Conservation (phyloP, 2,329 filamentous ascomycete species). For the Plectosphaerella cucumerina region DNA sequence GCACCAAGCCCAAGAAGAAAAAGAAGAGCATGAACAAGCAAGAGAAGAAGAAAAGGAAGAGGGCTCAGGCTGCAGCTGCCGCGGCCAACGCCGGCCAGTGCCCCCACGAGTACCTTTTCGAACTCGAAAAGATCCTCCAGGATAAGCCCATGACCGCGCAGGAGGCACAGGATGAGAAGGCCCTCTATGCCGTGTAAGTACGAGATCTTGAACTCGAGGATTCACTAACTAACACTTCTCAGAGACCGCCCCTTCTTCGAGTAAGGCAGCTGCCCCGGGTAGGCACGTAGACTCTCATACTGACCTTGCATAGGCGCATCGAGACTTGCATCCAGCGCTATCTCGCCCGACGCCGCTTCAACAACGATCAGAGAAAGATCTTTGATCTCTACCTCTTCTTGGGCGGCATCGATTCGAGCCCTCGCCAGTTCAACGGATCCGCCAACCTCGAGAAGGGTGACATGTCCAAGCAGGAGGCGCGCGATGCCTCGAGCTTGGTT, state of each 20-base stretch:
- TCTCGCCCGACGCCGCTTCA: slow-evolving; percentile 70
- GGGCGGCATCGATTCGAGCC: slow-evolving; percentile 67
- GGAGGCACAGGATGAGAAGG: slow-evolving; percentile 60
- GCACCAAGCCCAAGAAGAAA: background rate
- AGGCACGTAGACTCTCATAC: background rate
- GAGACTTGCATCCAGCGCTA: slow-evolving; percentile 82
- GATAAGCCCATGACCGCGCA: slow-evolving; percentile 71
- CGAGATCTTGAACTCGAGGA: background rate
- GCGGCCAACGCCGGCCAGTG: slow-evolving; percentile 23
- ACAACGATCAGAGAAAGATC: slow-evolving; percentile 53
- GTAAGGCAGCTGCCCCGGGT: slow-evolving; percentile 30
- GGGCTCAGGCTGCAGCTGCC: slow-evolving; percentile 33
- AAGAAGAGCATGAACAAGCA: slow-evolving; percentile 7
- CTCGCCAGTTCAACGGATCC: slow-evolving; percentile 54
- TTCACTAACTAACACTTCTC: background rate
- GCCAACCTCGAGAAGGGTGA: slow-evolving; percentile 45
- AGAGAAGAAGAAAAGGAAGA: slow-evolving; percentile 17
- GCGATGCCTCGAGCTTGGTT: slow-evolving; percentile 59
- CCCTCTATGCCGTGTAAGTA: slow-evolving; percentile 63
- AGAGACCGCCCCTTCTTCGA: slow-evolving; percentile 51
- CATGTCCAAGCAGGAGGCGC: slow-evolving; percentile 61
- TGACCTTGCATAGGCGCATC: slow-evolving; percentile 57
- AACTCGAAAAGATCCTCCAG: too few relatives aligned
- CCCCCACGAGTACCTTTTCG: too few relatives aligned
- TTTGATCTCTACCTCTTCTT: slow-evolving; percentile 80